Percentiles rank a stretch among this genome's conserved stretches.
Conservation (phyloP, 441 rosid species). For the Arabidopsis lyrata region DNA sequence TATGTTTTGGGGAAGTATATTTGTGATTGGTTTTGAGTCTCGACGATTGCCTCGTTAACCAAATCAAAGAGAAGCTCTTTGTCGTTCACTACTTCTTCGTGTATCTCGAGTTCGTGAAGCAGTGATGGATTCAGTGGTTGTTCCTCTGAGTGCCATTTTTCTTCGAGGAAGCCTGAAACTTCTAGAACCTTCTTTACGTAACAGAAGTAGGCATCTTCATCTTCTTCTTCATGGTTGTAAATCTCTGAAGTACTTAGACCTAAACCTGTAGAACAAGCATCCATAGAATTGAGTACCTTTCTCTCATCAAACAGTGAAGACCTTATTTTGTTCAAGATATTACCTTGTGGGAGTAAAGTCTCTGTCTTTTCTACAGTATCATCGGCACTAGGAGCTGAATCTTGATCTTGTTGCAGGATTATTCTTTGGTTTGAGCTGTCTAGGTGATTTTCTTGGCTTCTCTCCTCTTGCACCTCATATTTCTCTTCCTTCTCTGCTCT, state of each 20-base stretch:
- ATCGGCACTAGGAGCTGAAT: constrained; percentile 40
- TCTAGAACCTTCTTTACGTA: constrained; percentile 65
- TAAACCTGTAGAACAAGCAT: constrained; percentile 45
- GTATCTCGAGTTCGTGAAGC: constrained; percentile 58
- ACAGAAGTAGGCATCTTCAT: constrained; percentile 51
- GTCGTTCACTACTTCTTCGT: constrained; percentile 44
- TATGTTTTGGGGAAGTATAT: constrained; percentile 68
- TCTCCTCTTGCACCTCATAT: constrained; percentile 49
- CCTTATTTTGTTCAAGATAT: not conserved
- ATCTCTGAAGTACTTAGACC: constrained; percentile 22
- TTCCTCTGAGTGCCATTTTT: constrained; percentile 65
- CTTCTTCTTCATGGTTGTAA: constrained; percentile 32
- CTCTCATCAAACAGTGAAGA: not conserved
- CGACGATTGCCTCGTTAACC: constrained; percentile 64
- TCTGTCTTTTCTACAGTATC: constrained; percentile 25
- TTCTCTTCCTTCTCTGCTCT: constrained; percentile 38
- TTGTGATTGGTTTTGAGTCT: constrained; percentile 50
- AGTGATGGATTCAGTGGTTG: constrained; percentile 73
- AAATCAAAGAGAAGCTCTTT: constrained; percentile 71
- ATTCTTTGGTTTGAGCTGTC: constrained; percentile 27
- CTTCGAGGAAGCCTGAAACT: constrained; percentile 63
- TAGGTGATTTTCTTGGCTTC: constrained; percentile 18
- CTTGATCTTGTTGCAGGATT: constrained; percentile 37
- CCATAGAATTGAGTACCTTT: not conserved
- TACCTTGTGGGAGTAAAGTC: constrained; percentile 48